A percentile compares a stretch with the other conserved stretches of the same genome.
phyloP scores from a whole-genome alignment of 805 yeast genomes.

The Saccharomycopsis sp. region DNA sequence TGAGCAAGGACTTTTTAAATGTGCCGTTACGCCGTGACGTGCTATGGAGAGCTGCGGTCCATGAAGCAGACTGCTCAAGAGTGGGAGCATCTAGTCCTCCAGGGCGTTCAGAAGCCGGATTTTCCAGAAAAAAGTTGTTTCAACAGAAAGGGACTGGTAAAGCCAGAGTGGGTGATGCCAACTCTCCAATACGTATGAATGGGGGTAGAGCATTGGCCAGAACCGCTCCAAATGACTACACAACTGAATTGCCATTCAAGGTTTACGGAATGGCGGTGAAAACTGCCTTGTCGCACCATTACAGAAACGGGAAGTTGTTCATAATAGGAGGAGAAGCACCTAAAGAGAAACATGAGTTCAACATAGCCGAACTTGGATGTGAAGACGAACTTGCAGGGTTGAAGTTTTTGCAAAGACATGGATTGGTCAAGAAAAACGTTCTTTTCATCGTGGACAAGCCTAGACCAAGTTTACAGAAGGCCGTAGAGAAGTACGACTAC shows the following conservation, averaged over 20 bases:
- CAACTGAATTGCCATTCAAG: constrained; percentile 68
- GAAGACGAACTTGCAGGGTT: constrained; percentile 40
- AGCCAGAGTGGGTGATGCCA: constrained; percentile 95
- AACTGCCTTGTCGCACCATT: constrained; percentile 76
- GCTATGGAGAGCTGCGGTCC: constrained; percentile 89
- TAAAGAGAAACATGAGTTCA: constrained; percentile 25
- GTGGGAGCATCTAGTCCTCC: constrained; percentile 86
- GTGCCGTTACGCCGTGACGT: constrained; percentile 83
- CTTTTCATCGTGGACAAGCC: constrained; percentile 58
- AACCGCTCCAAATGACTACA: constrained; percentile 83
- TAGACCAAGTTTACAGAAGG: constrained; percentile 52
- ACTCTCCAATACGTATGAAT: constrained; percentile 84
- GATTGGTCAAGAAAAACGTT: constrained; percentile 45
- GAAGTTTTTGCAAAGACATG: constrained; percentile 42
- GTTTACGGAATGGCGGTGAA: constrained; percentile 71
- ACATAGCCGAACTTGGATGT: constrained; percentile 32
- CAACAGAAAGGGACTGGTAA: constrained; percentile 93
- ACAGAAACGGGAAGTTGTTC: constrained; percentile 63
- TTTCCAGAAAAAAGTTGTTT: constrained; percentile 70
- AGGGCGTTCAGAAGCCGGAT: constrained; percentile 81
- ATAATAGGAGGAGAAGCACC: constrained; percentile 52
- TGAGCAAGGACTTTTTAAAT: constrained; percentile 62
- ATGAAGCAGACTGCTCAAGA: constrained; percentile 82
- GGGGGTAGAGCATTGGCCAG: constrained; percentile 89
- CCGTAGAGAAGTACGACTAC: constrained; percentile 48